phyloP scores from a whole-genome alignment of 441 rosid species.

The Metrosideros polymorpha region DNA sequence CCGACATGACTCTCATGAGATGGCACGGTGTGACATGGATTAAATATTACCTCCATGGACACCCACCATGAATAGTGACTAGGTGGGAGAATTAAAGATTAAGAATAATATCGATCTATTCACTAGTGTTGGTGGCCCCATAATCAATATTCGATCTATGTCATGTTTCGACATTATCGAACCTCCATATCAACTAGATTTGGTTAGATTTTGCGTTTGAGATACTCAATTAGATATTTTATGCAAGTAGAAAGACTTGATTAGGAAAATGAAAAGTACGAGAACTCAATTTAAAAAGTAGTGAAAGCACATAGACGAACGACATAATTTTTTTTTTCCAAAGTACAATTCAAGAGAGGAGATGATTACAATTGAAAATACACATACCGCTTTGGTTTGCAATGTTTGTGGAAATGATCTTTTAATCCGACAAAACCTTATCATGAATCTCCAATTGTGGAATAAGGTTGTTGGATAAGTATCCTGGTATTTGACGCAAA shows the following conservation, averaged over 20 bases:
- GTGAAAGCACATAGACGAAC: rapidly evolving
- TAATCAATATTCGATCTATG: background rate
- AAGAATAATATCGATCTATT: background rate
- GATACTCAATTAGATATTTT: background rate
- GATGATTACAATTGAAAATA: background rate
- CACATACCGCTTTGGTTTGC: background rate
- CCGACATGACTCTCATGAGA: background rate
- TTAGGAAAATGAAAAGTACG: background rate
- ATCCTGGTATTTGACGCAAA: background rate
- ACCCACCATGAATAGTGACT: background rate
- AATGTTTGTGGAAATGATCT: background rate
- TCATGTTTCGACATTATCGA: background rate
- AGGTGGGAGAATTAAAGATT: background rate
- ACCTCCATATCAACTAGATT: background rate
- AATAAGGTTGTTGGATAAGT: background rate
- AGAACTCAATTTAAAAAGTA: background rate
- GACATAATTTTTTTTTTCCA: background rate
- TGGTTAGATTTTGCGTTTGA: rapidly evolving
- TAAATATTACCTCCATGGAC: background rate
- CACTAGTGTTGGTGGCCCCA: rapidly evolving
- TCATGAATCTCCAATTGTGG: background rate
- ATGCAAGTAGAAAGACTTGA: rapidly evolving
- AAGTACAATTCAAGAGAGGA: background rate
- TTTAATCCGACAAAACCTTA: background rate
- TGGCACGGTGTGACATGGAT: background rate